Conservation (phyloP, 495 filamentous ascomycete genomes). For the Cercophora scortea region DNA sequence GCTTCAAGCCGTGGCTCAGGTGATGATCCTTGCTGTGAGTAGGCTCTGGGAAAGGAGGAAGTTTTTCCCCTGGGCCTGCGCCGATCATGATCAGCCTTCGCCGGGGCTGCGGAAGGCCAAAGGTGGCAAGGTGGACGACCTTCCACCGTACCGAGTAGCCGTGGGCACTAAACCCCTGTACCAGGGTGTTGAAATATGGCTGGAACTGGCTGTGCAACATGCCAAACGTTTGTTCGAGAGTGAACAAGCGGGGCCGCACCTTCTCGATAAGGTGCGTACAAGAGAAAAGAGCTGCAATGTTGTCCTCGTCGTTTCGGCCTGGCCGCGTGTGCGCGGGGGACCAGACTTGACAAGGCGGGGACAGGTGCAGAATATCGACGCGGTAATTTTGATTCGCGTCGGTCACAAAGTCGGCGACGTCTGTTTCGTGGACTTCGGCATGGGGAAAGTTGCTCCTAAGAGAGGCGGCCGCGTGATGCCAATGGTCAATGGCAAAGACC, state of each 20-base stretch:
- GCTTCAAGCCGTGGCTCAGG: constrained; percentile 11
- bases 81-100: constrained; percentile 69
- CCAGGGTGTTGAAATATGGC: constrained; percentile 50
- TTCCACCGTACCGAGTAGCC: constrained; percentile 62
- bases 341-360: constrained; percentile 78
- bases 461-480: constrained; percentile 44
- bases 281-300: constrained; percentile 63
- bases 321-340: constrained; percentile 66
- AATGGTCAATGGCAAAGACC: constrained; percentile 57
- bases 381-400: constrained; percentile 13
- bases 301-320: constrained; percentile 62
- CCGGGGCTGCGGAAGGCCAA: constrained; percentile 34
- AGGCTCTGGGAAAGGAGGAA: constrained; percentile 59
- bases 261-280: constrained; percentile 51
- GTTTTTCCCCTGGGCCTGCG: constrained; percentile 65
- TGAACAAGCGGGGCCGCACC: constrained; percentile 62
- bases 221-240: constrained; percentile 79
- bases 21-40: constrained; percentile 61
- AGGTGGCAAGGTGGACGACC: constrained; percentile 38
- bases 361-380: constrained; percentile 72
- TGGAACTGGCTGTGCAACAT: constrained; percentile 40
- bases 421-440: constrained; percentile 28
- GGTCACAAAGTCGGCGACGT: constrained; percentile 42
- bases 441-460: constrained; percentile 52
- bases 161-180: constrained; percentile 54